Conservation (phyloP, 306 rosid species). For the Casuarina glauca region DNA sequence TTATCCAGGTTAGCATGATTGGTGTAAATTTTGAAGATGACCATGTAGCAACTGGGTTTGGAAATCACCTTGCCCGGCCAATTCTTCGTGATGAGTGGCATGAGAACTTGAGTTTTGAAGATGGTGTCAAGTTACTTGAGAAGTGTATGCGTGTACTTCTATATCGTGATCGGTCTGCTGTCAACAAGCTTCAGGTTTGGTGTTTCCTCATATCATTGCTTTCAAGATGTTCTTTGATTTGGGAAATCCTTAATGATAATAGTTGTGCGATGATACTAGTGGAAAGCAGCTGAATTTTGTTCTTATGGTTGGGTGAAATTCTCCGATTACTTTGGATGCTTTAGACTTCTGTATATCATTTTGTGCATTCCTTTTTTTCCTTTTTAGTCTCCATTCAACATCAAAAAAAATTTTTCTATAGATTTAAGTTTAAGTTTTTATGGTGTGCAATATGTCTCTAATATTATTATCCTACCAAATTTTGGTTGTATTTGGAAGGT, state of each 20-base stretch:
- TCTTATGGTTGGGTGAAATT: not conserved
- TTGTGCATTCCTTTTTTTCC: not conserved
- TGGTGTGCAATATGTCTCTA: not conserved
- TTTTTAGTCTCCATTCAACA: not conserved
- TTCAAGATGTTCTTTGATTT: not conserved
- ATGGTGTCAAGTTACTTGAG: constrained; percentile 85
- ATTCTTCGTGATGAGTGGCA: constrained; percentile 98
- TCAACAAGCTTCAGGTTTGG: constrained; percentile 80
- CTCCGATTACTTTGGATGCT: not conserved
- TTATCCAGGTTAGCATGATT: constrained; percentile 84
- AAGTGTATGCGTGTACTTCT: constrained; percentile 97
- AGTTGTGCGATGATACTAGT: not conserved
- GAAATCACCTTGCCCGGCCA: constrained; percentile 97
- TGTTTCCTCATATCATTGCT: not conserved
- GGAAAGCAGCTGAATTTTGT: not conserved
- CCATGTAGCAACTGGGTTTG: constrained; percentile 94
- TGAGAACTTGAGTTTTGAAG: constrained; percentile 82
- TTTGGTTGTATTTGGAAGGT: not conserved
- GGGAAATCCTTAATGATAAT: not conserved
- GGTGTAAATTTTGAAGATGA: constrained; percentile 84
- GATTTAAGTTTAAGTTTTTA: not conserved
- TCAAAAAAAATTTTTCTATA: not conserved
- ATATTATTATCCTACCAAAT: not conserved
- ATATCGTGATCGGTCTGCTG: constrained; percentile 91
- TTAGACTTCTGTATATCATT: not conserved